Conservation (phyloP, 163 green algal species). For the Volvox carteri region DNA sequence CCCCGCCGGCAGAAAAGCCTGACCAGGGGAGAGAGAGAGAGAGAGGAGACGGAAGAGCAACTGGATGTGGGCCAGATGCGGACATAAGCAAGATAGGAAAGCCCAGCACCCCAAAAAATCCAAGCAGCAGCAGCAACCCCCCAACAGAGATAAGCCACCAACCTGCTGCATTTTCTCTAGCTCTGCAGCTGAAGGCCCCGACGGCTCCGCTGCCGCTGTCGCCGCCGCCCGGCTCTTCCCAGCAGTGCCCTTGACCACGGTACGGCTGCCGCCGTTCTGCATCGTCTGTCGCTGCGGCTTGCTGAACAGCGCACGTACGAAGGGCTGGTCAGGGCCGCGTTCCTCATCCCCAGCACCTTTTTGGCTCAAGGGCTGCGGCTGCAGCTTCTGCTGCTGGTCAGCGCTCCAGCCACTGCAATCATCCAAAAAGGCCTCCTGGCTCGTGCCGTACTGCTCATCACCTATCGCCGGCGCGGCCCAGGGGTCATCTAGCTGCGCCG, state of each 20-base stretch:
- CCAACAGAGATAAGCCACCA: no score
- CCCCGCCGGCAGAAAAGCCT: no score
- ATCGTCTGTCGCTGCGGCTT: conserved; percentile 34
- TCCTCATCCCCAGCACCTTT: background rate
- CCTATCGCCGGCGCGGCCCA: conserved; percentile 14
- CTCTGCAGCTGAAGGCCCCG: background rate
- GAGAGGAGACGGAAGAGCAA: no score
- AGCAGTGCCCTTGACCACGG: conserved; percentile 4
- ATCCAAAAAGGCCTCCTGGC: background rate
- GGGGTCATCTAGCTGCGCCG: conserved; percentile 19
- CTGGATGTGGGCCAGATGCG: no score
- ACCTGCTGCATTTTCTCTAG: conserved; percentile 40
- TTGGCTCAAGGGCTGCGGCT: background rate
- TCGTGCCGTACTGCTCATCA: background rate
- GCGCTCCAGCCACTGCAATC: conserved; percentile 27
- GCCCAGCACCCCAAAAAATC: no score
- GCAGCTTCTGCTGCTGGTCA: conserved; percentile 47
- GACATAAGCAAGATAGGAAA: no score
- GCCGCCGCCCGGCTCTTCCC: background rate
- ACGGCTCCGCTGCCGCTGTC: background rate
- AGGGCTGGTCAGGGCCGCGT: conserved; percentile 59
- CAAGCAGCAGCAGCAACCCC: no score
- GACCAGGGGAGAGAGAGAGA: no score
- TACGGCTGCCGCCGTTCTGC: conserved; percentile 2
- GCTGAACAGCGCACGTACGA: conserved; percentile 63